Evolutionary conservation across 495 filamentous ascomycete genomes (phyloP), one percentile per base, ranked within the genome.

Genomic region (Podospora pseudopauciseta): DNA sequence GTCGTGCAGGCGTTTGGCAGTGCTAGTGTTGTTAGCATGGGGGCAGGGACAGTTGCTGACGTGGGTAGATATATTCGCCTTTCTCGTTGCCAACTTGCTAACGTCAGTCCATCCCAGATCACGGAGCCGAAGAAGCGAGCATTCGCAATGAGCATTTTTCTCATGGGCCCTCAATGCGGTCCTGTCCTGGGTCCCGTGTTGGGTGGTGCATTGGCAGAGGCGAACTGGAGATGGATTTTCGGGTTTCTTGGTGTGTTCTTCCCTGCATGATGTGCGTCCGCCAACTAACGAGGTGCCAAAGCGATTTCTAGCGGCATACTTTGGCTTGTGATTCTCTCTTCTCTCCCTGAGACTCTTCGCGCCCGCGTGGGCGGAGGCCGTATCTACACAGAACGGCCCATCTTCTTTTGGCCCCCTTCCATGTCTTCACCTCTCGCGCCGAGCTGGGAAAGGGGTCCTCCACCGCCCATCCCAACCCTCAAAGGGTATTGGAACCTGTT

Each of bases 171-270:
- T 16, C 68, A 70, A 26, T 70, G 68, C 30, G 68, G 68, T 15
- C 68, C 68, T n/a, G 16, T 70, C 9, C 19, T 67, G 15, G 68
- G 64, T 20, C 68, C 68, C 13, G 59, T 70, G 4, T 18, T 70
- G 11, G 68, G 68, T 11, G 68, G 68, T 44, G 68, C 61, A 3
- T 56, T 70, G 2, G 65, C 65, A n/a, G 68, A 67, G n/a, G 68
- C 55, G 5, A 39, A 65, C 26, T 70, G 64, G 68, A 63, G 68
- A 16, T 70, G 68, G 68, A 70, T 70, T 9, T 70, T 70, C 20
- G 68, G 68, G 0, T 70, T 70, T 11, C 61, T 70, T 2, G 68
- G 68, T 69, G 57, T n/a, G 59, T 5, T 66, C 5, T 18, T 27
- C 54, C 49, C 57, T 53, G 6, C 28, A 16, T 26, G 26, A 18